These are phyloP conservation scores for Cryphonectria naterciae DNA, from an alignment of 2,329 filamentous ascomycete genomes.

Conservation along the genomic window DNA sequence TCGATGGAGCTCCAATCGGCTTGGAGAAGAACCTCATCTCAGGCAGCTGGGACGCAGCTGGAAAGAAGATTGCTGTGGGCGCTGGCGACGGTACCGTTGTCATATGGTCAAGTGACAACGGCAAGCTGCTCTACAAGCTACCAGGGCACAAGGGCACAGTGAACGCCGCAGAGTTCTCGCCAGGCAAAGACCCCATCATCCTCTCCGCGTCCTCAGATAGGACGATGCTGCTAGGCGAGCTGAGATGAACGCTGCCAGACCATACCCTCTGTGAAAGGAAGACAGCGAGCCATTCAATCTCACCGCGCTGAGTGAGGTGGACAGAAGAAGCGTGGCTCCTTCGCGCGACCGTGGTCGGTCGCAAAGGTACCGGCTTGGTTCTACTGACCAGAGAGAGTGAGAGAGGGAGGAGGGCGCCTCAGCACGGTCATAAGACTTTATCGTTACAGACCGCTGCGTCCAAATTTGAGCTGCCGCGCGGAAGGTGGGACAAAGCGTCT, in stretches of 20 bases:
- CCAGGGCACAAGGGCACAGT: slow-evolving; percentile 95
- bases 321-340: background rate
- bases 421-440: background rate
- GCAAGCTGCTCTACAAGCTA: slow-evolving; percentile 90
- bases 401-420: background rate
- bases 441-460: background rate
- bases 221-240: slow-evolving; percentile 80
- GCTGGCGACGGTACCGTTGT: slow-evolving; percentile 90
- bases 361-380: background rate
- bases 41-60: slow-evolving; percentile 86
- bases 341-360: background rate
- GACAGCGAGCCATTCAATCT: no score
- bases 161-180: slow-evolving; percentile 91
- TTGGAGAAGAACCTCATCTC: slow-evolving; percentile 90
- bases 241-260: slow-evolving; percentile 58
- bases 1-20: slow-evolving; percentile 86
- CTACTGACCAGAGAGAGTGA: background rate
- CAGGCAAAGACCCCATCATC: slow-evolving; percentile 81
- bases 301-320: background rate
- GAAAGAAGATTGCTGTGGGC: slow-evolving; percentile 85
- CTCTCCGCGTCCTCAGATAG: slow-evolving; percentile 90
- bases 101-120: slow-evolving; percentile 87
- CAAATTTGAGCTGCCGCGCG: background rate
- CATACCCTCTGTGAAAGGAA: background rate
- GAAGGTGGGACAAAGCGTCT: background rate